Evolutionary conservation across 768 basidiomycete species (phyloP), one percentile per base, ranked within the genome.

Genomic region (Glaciozyma martinii): DNA sequence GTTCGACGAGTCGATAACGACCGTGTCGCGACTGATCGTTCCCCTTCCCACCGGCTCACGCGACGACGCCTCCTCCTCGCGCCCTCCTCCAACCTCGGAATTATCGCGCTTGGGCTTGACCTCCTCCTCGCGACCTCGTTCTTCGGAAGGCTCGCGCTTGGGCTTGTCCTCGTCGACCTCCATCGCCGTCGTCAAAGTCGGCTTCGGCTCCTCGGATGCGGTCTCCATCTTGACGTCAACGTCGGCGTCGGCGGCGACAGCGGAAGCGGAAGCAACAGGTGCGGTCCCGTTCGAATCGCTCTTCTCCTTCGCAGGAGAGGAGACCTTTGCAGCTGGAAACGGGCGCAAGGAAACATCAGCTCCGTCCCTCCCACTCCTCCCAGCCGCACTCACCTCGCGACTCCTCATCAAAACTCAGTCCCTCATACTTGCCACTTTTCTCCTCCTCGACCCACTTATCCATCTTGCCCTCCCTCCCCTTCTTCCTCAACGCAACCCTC

Each of bases 341-440:
- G 25, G 13, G 4, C 8, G 19, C 25, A 23, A 37, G 30, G 47
- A 61, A 62, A 32, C 66, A 63, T 59, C 30, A 32, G 37, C 25
- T 15, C 37, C 37, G 37, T 40, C 37, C 37, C 37, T 6, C 37
- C 12, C 37, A 13, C 5, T 40, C 37, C 7, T 13, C 3, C 15
- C 3, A 8, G 37, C 37, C 37, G 2, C 37, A 40, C 37, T 40
- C 37, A 40, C 37, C 37, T 40, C 37, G 37, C 37, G 37, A 3
- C 37, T 40, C 37, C 37, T 59, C 42, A 25, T 72, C 66, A n/a
- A 59, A 68, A 12, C 52, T 29, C 4, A 74, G 10, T 0, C 33
- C 59, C 10, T 74, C 70, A 32, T 61, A 42, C 32, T 71, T 63
- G 29, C 73, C 72, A 37, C 46, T 32, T 27, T 61, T 49, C 53